Evolutionary conservation across 306 rosid genomes (phyloP).

Genomic region (Argentina anserina): DNA sequence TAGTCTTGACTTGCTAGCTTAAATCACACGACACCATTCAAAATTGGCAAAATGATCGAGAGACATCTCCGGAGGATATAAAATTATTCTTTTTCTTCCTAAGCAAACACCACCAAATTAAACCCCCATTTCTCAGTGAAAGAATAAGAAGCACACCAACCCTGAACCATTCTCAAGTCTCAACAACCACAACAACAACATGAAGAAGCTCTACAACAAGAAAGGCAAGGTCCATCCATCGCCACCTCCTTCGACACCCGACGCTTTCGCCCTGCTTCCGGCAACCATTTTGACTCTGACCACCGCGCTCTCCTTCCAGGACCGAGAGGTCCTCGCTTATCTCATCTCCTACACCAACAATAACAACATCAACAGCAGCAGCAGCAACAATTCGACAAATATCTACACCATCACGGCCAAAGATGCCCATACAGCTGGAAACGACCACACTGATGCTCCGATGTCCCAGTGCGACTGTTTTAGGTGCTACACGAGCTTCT

Average conservation of each 20-base stretch:
- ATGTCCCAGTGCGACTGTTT: slow-evolving; percentile 31
- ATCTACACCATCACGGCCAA: background rate
- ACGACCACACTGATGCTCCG: slow-evolving; percentile 10
- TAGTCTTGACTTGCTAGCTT: background rate
- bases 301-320: slow-evolving; percentile 23
- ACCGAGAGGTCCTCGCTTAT: slow-evolving; percentile 33
- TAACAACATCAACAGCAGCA: slow-evolving; percentile 4
- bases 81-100: background rate
- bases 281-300: slow-evolving; percentile 16
- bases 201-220: slow-evolving; percentile 36
- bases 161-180: background rate
- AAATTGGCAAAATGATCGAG: background rate
- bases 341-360: slow-evolving; percentile 29
- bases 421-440: background rate
- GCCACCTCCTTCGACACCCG: slow-evolving; percentile 16
- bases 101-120: background rate
- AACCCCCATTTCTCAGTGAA: background rate
- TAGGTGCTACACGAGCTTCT: slow-evolving; percentile 31
- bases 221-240: slow-evolving; percentile 38
- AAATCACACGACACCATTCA: background rate
- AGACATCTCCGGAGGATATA: background rate
- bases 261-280: slow-evolving; percentile 28
- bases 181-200: background rate
- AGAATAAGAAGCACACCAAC: background rate
- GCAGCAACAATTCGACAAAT: background rate